phyloP scores from a whole-genome alignment of 2,329 filamentous ascomycete genomes.

The Berkeleyomyces rouxiae region DNA sequence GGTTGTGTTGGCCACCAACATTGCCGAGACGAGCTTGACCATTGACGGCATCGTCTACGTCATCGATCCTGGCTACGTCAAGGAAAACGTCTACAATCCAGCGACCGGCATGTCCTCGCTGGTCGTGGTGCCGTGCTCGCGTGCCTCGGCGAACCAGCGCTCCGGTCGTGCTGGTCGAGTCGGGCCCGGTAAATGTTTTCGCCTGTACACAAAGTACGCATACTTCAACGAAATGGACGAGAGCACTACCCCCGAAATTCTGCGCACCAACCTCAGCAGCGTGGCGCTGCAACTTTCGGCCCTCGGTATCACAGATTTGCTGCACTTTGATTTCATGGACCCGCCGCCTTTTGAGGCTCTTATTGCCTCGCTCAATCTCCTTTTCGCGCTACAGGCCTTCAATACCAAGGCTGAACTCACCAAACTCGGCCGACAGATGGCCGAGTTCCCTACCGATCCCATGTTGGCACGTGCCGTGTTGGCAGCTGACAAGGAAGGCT shows the following conservation, averaged over 20 bases:
- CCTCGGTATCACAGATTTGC: constrained; percentile 76
- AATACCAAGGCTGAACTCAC: constrained; percentile 82
- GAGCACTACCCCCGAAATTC: constrained; percentile 81
- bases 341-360: constrained; percentile 78
- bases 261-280: constrained; percentile 71
- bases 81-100: constrained; percentile 87
- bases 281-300: constrained; percentile 78
- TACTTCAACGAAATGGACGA: constrained; percentile 93
- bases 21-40: constrained; percentile 87
- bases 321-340: constrained; percentile 95
- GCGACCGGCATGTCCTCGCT: constrained; percentile 84
- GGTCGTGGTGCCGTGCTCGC: constrained; percentile 77
- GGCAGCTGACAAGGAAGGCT: constrained; percentile 77
- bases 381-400: constrained; percentile 79
- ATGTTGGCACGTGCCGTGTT: constrained; percentile 83
- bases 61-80: constrained; percentile 87
- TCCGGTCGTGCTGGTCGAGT: constrained; percentile 87
- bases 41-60: constrained; percentile 95
- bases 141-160: constrained; percentile 83
- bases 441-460: constrained; percentile 82
- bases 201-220: constrained; percentile 82
- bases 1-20: constrained; percentile 88
- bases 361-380: constrained; percentile 72
- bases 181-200: constrained; percentile 80
- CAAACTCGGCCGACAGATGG: constrained; percentile 83